Base-by-base conservation (phyloP, 345 rosid genomes). In the Kandelia obovata region DNA sequence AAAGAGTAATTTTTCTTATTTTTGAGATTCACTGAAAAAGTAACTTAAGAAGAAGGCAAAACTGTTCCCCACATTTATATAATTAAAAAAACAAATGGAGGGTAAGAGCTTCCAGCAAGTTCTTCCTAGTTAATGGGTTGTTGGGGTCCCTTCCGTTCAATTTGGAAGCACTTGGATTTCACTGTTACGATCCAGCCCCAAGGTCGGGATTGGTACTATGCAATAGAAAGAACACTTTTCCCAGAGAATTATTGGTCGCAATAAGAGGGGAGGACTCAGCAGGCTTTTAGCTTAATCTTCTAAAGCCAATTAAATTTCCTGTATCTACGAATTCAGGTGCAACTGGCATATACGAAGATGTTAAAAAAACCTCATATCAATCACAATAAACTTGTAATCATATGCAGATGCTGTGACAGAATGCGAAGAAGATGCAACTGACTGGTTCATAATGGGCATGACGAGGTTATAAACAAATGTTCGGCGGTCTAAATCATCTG, bases 371-470 rank as follows among this genome's bases (percentile, higher is more conserved):
- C 15, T 56, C n/a, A 34, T 23, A 27, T 62, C 17, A 61, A 52
- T 5, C 1, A 34, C 5, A 58, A 21, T 57, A 25, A 39, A 16
- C 35, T 25, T 9, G 31, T 49, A 46, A 32, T 35, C 28, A 59
- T 27, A 64, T 58, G 53, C 5, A 46, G 26, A 47, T 46, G 20
- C 5, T n/a, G 47, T 8, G 37, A 27, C 28, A 43, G n/a, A 57
- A 58, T 51, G 21, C 27, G 62, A 32, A 39, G 70, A 53, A 65
- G 67, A 62, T 30, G 43, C 8, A 28, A 67, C 43, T 73, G 72
- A 87, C 92, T 76, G 84, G 84, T 74, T 88, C 76, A 85, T 74
- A 53, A 88, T 85, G 47, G 92, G 89, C 89, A 78, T 83, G 79
- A 85, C 82, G 73, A 88, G 92, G 65, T 88, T 85, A 71, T 88